These are phyloP conservation scores for Talaromyces pinophilus DNA, from an alignment of 2,329 filamentous ascomycete genomes.

Conservation along the genomic window DNA sequence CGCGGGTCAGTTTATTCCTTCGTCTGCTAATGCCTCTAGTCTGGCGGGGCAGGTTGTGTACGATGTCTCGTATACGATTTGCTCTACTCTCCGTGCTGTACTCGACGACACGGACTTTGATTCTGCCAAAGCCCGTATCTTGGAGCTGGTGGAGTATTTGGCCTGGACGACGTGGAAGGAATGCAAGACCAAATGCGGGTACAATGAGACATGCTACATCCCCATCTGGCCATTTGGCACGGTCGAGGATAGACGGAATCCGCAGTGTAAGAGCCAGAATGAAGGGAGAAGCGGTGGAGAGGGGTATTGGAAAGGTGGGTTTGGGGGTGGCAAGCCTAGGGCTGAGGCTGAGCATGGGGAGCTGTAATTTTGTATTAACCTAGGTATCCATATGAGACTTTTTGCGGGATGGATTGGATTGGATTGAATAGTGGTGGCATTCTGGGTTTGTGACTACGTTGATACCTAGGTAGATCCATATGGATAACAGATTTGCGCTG, in stretches of 20 bases:
- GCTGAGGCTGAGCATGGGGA: slow-evolving; percentile 7
- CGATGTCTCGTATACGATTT: slow-evolving; percentile 35
- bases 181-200: slow-evolving; percentile 52
- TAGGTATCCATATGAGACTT: not conserved
- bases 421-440: not conserved
- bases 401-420: no score
- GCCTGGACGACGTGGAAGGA: slow-evolving; percentile 63
- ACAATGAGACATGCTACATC: slow-evolving; percentile 60
- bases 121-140: slow-evolving; percentile 36
- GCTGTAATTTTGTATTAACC: not conserved
- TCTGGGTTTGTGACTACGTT: no score
- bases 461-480: no score
- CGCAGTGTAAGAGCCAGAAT: slow-evolving; percentile 45
- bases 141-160: slow-evolving; percentile 52
- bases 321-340: not conserved
- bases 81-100: slow-evolving; percentile 34
- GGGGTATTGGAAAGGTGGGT: slow-evolving; percentile 14
- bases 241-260: slow-evolving; percentile 55
- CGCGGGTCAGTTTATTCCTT: slow-evolving; percentile 38
- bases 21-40: not conserved
- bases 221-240: slow-evolving; percentile 65
- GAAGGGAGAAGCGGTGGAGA: not conserved
- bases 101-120: slow-evolving; percentile 28
- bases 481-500: no score
- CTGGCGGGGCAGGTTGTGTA: slow-evolving; percentile 35